Base-by-base conservation (phyloP, 805 yeast genomes). In the Yarrowia sp. region DNA sequence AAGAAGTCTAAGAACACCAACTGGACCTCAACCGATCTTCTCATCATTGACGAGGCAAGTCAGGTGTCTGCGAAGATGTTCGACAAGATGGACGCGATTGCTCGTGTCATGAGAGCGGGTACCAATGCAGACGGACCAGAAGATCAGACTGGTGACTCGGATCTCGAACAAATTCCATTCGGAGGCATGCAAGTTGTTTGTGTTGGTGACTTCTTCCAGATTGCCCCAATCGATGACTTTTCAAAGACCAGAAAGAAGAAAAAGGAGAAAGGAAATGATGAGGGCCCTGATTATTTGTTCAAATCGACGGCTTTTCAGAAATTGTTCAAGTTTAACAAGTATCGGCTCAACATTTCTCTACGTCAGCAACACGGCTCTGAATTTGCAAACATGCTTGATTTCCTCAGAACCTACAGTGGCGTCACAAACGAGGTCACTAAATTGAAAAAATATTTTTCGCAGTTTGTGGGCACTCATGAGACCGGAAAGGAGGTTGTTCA, bases 191-290 rank as follows among this genome's bases (percentile, higher is more conserved):
- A 93, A 75, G 73, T 94, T 15, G 85, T 93, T 9, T 79, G 92
- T 43, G 89, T 95, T 8, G 98, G 98, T 16, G 98, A 93, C 78
- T 92, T 93, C 75, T 92, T 89, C 77, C 98, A 93, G 79, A 81
- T 93, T 53, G 97, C 98, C 0, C 98, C 59, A 10, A 52, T 52
- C 9, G 35, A 14, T 8, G 45, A 53, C 5, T 2, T 10, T 8
- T n/a, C 45, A 12, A 19, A 38, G 35, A 38, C 7, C 43, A 10
- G 12, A 36, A 41, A 38, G 40, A 9, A 38, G 40, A 38, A 38
- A 38, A 38, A 10, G 40, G 40, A 10, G 12, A 11, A 10, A 10
- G 40, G 10, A 11, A 11, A 38, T 5, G 40, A 38, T 1, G 12
- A 38, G 40, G 40, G 12, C 40, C 53, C 40, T 9, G 56, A 63